Conservation (phyloP, 1,284 basidiomycete genomes). For the Sanghuangporus sanghuang region DNA sequence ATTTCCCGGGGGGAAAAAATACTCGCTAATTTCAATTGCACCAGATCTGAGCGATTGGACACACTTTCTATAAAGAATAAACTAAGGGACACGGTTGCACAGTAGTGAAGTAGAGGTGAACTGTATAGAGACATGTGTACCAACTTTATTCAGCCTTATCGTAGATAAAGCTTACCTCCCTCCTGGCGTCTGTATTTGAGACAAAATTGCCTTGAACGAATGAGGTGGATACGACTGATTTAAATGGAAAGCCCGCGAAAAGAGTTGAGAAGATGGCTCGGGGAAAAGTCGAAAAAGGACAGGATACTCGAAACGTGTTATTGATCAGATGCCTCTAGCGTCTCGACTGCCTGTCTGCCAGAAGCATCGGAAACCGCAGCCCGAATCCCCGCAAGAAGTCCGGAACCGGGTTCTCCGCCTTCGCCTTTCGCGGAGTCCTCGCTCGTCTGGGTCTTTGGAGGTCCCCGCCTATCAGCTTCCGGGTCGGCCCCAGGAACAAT, state of each 20-base stretch:
- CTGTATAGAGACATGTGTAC: too few relatives aligned
- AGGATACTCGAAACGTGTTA: not conserved
- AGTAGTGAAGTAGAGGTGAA: too few relatives aligned
- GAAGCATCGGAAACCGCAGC: constrained; percentile 22
- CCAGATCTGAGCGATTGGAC: too few relatives aligned
- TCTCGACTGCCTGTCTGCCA: constrained; percentile 22
- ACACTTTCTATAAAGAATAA: too few relatives aligned
- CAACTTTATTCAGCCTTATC: too few relatives aligned
- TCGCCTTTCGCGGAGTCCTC: constrained; percentile 22
- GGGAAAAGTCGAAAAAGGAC: not conserved
- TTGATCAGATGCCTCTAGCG: constrained; percentile 23
- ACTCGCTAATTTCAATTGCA: too few relatives aligned
- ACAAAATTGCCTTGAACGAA: too few relatives aligned
- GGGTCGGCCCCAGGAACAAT: constrained; percentile 7
- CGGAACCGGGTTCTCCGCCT: constrained; percentile 19
- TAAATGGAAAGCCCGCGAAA: not conserved
- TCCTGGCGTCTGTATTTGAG: too few relatives aligned
- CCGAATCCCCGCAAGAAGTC: constrained; percentile 24
- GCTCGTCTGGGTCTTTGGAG: constrained; percentile 25
- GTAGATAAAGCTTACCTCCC: too few relatives aligned
- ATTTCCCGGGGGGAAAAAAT: too few relatives aligned
- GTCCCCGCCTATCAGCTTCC: constrained; percentile 18
- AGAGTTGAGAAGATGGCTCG: not conserved
- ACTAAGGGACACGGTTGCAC: too few relatives aligned
- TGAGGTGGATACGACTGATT: too few relatives aligned